Percentiles rank a stretch among this genome's conserved stretches.
Evolutionary conservation across 139 green algal species (phyloP).

Genomic region (Picochlorum sp.): DNA sequence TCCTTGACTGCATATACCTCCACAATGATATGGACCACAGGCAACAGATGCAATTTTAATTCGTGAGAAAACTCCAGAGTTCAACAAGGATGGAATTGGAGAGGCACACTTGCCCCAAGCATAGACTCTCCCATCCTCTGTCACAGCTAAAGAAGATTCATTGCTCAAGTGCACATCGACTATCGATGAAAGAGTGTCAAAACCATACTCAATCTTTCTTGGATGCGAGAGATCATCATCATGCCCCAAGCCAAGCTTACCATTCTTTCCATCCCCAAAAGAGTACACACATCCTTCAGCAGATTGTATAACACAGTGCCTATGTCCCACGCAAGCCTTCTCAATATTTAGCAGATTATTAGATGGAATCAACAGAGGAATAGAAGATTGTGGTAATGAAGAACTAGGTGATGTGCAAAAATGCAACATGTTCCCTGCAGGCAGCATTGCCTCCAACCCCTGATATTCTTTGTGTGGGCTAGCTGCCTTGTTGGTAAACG

Average conservation of each 20-base stretch:
- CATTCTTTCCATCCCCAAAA: slow-evolving; percentile 46
- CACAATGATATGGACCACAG: slow-evolving; percentile 81
- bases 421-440: background rate
- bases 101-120: slow-evolving; percentile 54
- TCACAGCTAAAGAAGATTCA: slow-evolving; percentile 25
- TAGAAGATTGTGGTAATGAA: background rate
- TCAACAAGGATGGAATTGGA: slow-evolving; percentile 12
- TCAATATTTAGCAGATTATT: slow-evolving; percentile 17
- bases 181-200: slow-evolving; percentile 14
- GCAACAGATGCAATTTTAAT: slow-evolving; percentile 47
- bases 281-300: slow-evolving; percentile 50
- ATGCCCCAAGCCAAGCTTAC: slow-evolving; percentile 53
- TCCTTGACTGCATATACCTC: slow-evolving; percentile 51
- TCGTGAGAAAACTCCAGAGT: slow-evolving; percentile 15
- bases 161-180: slow-evolving; percentile 3
- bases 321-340: slow-evolving; percentile 24
- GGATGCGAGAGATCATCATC: slow-evolving; percentile 29
- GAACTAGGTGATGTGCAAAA: background rate
- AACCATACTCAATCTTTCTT: slow-evolving; percentile 41
- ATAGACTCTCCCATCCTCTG: slow-evolving; percentile 50
- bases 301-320: slow-evolving; percentile 49
- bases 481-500: background rate
- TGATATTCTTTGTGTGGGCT: slow-evolving; percentile 37
- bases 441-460: slow-evolving; percentile 31
- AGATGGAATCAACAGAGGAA: background rate